Evolutionary conservation across 2,329 filamentous ascomycete species (phyloP), one percentile per base, ranked within the genome.

Genomic region (Sporothrix schenckii): DNA sequence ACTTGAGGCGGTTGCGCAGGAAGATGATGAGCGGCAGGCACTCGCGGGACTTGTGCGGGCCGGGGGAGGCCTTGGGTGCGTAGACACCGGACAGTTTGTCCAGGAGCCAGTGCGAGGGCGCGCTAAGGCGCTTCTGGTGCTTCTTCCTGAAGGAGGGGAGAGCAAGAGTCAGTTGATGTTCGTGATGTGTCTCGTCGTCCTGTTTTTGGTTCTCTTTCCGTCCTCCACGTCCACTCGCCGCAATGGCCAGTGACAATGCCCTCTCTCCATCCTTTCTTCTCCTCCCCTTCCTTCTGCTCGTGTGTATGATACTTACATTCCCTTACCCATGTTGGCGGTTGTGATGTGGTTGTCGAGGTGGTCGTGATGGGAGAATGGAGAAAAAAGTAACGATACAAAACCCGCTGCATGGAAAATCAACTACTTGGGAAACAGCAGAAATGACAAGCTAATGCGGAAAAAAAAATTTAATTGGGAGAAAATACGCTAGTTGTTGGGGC

Each of bases 71-170:
- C 80, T 86, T 85, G 79, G 89, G 89, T 78, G 88, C 90, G 81
- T 92, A 94, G 85, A 88, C 87, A 83, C 95, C 95, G 84, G 93
- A 97, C 83, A 99, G 89, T 87, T 99, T 99, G 92, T 99, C 95
- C 84, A 99, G 89, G 83, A 99, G 92, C 95, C 95, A 99, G 91
- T 98, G 95, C 84, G 92, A 96, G 82, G 95, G 95, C 83, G 95
- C 95, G 86, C 92, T 95, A 83, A 98, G 89, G 89, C 95, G 94
- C 94, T 99, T 98, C 87, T 98, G 94, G 87, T 99, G 95, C 92
- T 97, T 97, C 90, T 95, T 96, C 86, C 91, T 94, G 81, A 11
- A 19, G 3, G 16, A 41, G 80, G 13, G 61, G 34, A 61, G 68
- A 54, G 44, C 1, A 52, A 44, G 16, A 34, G 54, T 69, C 61